A percentile compares a stretch with the other conserved stretches of the same genome.
These are phyloP conservation scores for Plasmodium vivax DNA, from an alignment of 169 alveolate genomes.

Conservation along the genomic window DNA sequence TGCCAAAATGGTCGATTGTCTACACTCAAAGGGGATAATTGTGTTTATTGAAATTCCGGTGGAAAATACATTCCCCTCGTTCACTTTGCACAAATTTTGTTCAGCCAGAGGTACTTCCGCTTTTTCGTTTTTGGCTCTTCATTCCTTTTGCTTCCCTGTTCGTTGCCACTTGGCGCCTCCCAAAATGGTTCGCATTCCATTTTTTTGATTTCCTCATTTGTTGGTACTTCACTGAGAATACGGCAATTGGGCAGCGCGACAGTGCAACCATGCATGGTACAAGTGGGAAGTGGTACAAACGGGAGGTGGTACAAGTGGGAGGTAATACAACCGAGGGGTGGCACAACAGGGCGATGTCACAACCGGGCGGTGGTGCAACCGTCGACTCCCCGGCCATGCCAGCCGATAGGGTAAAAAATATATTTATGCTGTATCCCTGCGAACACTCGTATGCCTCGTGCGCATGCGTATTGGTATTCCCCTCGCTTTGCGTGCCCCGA, in stretches of 20 bases:
- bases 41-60: background rate
- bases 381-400: background rate
- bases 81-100: background rate
- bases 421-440: background rate
- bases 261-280: background rate
- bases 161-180: background rate
- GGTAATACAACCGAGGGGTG: too few species aligned
- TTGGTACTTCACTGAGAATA: background rate
- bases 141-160: background rate
- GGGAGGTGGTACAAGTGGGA: too few species aligned
- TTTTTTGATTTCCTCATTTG: background rate
- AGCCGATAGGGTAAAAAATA: background rate
- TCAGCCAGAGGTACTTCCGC: background rate
- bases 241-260: background rate
- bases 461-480: background rate
- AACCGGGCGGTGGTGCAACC: background rate
- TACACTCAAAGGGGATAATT: slow-evolving; percentile 7
- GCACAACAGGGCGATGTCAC: too few species aligned
- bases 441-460: background rate
- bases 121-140: background rate
- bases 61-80: background rate
- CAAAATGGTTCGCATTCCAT: background rate
- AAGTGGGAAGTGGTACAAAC: too few species aligned
- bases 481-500: background rate
- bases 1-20: background rate